Conservation (phyloP, 208 protist species). For the Leishmania major region DNA sequence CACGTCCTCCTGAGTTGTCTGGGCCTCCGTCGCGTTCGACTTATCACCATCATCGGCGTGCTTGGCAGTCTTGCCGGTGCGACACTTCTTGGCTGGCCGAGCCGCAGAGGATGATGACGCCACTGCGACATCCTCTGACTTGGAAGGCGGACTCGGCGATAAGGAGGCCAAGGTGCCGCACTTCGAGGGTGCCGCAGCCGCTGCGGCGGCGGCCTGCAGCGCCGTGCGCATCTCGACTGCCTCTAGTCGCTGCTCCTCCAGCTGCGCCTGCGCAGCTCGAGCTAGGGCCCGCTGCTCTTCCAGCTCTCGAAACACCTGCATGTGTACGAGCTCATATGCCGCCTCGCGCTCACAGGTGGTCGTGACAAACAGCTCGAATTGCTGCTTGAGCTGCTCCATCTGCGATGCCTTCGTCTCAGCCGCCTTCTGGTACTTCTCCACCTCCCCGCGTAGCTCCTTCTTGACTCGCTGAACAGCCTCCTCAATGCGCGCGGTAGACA, state of each 20-base stretch:
- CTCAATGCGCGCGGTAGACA: constrained; percentile 20
- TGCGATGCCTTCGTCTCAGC: constrained; percentile 31
- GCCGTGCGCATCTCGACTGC: constrained; percentile 6
- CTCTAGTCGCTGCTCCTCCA: constrained; percentile 35
- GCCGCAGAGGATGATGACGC: neutral
- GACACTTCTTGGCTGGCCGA: constrained; percentile 6
- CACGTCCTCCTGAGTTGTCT: neutral
- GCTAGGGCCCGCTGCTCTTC: constrained; percentile 37
- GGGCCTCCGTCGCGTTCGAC: neutral
- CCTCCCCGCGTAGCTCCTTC: constrained; percentile 29
- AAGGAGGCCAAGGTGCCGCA: neutral
- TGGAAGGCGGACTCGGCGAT: neutral
- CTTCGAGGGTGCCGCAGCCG: neutral
- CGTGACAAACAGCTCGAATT: constrained; percentile 74
- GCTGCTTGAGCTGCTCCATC: constrained; percentile 39
- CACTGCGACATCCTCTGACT: constrained; percentile 2
- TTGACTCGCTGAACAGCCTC: constrained; percentile 31
- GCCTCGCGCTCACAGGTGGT: constrained; percentile 70
- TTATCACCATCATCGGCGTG: neutral
- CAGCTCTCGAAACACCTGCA: constrained; percentile 45
- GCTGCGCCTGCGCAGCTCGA: constrained; percentile 44
- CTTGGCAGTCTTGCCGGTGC: neutral
- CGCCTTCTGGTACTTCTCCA: constrained; percentile 15
- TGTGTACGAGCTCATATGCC: constrained; percentile 63
- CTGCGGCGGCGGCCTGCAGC: constrained; percentile 13